Evolutionary conservation across 2,329 filamentous ascomycete genomes (phyloP).

Genomic region (Monilinia fructigena): DNA sequence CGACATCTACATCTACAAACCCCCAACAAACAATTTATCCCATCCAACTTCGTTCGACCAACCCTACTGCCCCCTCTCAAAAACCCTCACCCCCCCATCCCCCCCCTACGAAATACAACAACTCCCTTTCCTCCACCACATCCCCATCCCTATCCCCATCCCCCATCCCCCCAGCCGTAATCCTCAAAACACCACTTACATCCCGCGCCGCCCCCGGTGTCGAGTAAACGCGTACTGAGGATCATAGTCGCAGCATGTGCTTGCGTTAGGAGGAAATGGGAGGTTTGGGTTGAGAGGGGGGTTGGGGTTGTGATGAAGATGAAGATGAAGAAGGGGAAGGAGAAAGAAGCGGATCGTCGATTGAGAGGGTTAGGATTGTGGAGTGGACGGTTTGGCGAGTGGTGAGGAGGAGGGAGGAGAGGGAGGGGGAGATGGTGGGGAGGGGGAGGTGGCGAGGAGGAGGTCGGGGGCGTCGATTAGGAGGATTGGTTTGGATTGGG

Average conservation of each 20-base stretch:
- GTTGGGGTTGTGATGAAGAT: conserved; percentile 45
- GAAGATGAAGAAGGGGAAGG: conserved; percentile 69
- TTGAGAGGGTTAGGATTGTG: conserved; percentile 65
- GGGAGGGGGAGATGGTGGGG: background rate
- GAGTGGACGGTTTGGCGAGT: conserved; percentile 46
- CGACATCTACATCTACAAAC: no score
- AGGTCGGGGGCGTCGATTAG: conserved; percentile 8
- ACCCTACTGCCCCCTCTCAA: conserved; percentile 69
- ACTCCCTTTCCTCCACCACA: conserved; percentile 60
- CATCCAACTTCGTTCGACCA: no score
- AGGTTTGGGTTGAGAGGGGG: conserved; percentile 65
- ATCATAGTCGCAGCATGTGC: conserved; percentile 75
- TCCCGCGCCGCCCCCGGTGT: conserved; percentile 85
- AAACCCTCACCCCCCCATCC: conserved; percentile 79
- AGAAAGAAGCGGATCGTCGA: conserved; percentile 62
- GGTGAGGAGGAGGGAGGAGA: background rate
- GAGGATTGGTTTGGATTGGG: conserved; percentile 8
- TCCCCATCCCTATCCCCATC: background rate
- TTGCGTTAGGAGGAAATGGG: conserved; percentile 67
- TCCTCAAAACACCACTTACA: conserved; percentile 81
- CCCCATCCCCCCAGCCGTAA: conserved; percentile 58
- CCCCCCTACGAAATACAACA: conserved; percentile 77
- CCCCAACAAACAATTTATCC: no score
- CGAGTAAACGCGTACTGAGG: conserved; percentile 70
- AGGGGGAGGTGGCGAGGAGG: background rate